These are phyloP conservation scores for Dalechampia spathulata DNA, from an alignment of 441 rosid species.

Conservation along the genomic window DNA sequence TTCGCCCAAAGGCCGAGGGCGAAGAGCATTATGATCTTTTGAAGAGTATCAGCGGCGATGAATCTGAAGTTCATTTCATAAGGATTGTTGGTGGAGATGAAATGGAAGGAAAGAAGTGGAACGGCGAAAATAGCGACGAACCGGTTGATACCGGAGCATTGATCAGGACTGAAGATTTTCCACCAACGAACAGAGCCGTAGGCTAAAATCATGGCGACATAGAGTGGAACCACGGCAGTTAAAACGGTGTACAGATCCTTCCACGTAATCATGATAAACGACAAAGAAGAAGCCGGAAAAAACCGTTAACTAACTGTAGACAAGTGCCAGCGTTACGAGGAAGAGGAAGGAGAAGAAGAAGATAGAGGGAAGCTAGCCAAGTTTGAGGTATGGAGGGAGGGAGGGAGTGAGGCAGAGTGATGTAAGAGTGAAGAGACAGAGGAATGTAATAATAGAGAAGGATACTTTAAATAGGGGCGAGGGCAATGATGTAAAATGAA, in stretches of 20 bases:
- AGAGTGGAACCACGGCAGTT: conserved; percentile 67
- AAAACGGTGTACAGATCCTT: conserved; percentile 56
- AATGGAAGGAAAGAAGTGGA: conserved; percentile 63
- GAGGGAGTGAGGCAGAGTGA: too few relatives aligned
- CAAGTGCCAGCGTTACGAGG: too few relatives aligned
- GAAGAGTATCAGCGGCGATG: conserved; percentile 68
- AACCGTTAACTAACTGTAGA: conserved; percentile 44
- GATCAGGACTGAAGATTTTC: conserved; percentile 72
- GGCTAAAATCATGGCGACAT: conserved; percentile 74
- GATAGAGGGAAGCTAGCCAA: not conserved
- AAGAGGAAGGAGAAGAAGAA: too few relatives aligned
- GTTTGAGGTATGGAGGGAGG: too few relatives aligned
- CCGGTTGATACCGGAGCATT: conserved; percentile 77
- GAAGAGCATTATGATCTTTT: conserved; percentile 43
- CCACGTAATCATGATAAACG: conserved; percentile 54
- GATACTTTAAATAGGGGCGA: too few relatives aligned
- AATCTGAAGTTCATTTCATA: conserved; percentile 58
- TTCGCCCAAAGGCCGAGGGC: conserved; percentile 43
- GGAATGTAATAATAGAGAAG: too few relatives aligned
- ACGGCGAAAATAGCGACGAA: conserved; percentile 76
- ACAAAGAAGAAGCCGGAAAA: conserved; percentile 4
- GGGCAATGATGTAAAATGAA: too few relatives aligned
- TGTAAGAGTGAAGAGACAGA: too few relatives aligned
- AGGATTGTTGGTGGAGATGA: conserved; percentile 53
- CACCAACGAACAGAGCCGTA: conserved; percentile 80